Base-by-base conservation (phyloP, 371 early-diverging fungal species). In the Mucor indicus region DNA sequence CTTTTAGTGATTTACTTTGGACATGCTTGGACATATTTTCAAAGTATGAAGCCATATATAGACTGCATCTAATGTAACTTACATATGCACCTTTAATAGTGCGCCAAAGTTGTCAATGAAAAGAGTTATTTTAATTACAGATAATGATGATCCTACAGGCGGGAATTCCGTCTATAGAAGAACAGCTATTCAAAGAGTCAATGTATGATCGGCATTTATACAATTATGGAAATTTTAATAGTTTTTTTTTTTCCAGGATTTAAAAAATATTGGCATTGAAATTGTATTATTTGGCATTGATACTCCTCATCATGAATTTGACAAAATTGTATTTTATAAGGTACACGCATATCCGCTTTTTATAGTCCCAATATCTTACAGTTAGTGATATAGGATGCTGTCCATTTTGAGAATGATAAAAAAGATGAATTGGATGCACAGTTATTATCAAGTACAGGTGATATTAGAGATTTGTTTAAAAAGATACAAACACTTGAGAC, bases 121-220 rank as follows among this genome's bases (percentile, higher is more conserved):
- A 54, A 80, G 86, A 17, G 38, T 89, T 33, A 86, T 89, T 38
- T 41, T 89, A 3, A 72, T 87, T 38, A 87, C 90, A 17, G 77
- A 82, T 41, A 72, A 83, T 37, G 85, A 85, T 25, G 67, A 79
- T 44, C 90, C 90, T 2, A 79, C 82, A 40, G 22, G 52, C 0
- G 59, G 50, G 7, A 77, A 83, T 41, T 27, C 63, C 6, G 60
- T 59, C 4, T 52, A 81, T 31, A 60, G 75, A 31, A 64, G 67
- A 31, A 65, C 83, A 11, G 79, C 84, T 11, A 62, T 75, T 10
- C 76, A 74, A n/a, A 69, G 81, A 20, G 85, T 84, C 31, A 73
- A 75, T 44, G 72, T 65, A 31, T 44, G 48, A 55, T n/a, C n/a
- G n/a, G n/a, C n/a, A n/a, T n/a, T n/a, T n/a, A n/a, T n/a, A n/a